A percentile compares a stretch with the other conserved stretches of the same genome.
Evolutionary conservation across 1,139 yeast genomes (phyloP).

Genomic region (Suhomyces bribrorum): DNA sequence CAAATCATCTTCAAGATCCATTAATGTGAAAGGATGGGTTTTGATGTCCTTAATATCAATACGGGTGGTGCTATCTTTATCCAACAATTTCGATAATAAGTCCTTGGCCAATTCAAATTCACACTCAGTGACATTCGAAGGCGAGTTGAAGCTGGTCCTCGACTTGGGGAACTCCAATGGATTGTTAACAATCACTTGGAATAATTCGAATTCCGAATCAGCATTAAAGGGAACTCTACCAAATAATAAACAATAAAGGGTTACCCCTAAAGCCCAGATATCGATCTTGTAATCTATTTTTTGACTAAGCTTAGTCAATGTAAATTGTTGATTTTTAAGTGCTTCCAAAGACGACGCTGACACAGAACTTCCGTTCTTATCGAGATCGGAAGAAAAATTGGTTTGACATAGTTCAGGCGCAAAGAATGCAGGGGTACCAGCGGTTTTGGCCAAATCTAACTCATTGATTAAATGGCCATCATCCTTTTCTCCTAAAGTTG

Average conservation of each 20-base stretch:
- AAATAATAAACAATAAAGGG: constrained; percentile 82
- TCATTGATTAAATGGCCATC: constrained; percentile 55
- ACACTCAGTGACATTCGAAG: constrained; percentile 36
- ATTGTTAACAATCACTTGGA: constrained; percentile 75
- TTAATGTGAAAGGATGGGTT: constrained; percentile 72
- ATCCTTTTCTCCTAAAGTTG: constrained; percentile 55
- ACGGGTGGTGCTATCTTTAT: constrained; percentile 70
- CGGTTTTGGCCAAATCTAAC: constrained; percentile 82
- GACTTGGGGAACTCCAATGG: constrained; percentile 62
- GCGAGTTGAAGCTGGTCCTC: constrained; percentile 39
- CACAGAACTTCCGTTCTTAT: constrained; percentile 11
- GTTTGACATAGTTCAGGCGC: constrained; percentile 75
- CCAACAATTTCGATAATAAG: constrained; percentile 60
- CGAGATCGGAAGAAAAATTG: constrained; percentile 27
- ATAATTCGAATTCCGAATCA: constrained; percentile 81
- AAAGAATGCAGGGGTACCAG: constrained; percentile 86
- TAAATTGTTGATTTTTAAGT: constrained; percentile 22
- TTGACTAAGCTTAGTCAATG: constrained; percentile 30
- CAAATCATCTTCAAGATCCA: constrained; percentile 54
- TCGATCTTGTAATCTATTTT: constrained; percentile 77
- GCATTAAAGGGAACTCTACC: constrained; percentile 92
- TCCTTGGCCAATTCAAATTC: constrained; percentile 69
- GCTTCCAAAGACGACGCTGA: constrained; percentile 29
- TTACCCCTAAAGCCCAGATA: constrained; percentile 96
- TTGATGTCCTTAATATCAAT: constrained; percentile 75